phyloP scores from a whole-genome alignment of 2,329 filamentous ascomycete species.

The Ophiostoma sp. region DNA sequence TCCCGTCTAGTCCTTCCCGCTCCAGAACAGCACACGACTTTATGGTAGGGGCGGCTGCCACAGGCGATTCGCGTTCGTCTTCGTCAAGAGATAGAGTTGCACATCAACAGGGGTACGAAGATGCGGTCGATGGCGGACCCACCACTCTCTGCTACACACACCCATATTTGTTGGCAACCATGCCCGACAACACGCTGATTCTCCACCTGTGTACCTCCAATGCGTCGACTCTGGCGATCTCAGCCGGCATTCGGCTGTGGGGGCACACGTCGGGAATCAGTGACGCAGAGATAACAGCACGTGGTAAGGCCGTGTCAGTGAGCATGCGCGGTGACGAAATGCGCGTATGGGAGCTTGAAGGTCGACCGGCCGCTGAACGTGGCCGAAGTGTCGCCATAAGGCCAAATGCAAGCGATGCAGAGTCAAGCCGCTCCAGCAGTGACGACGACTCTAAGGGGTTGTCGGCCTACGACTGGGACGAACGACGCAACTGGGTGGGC shows the following conservation, averaged over 20 bases:
- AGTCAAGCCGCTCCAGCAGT: not conserved
- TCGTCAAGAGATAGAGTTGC: not conserved
- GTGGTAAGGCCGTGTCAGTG: constrained; percentile 88
- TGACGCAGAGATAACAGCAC: constrained; percentile 77
- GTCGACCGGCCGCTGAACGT: constrained; percentile 38
- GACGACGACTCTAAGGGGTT: not conserved
- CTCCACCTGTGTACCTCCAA: constrained; percentile 79
- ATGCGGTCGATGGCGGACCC: constrained; percentile 45
- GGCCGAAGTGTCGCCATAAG: constrained; percentile 54
- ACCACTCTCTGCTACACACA: constrained; percentile 70
- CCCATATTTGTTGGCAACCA: constrained; percentile 80
- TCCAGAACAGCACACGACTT: not conserved
- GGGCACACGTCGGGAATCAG: constrained; percentile 90
- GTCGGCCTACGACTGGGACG: constrained; percentile 43
- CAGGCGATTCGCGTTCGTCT: too few relatives aligned
- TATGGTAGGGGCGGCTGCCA: too few relatives aligned
- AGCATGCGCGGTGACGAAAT: constrained; percentile 76
- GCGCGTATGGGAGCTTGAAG: constrained; percentile 87
- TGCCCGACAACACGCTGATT: constrained; percentile 84
- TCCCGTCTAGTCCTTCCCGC: not conserved
- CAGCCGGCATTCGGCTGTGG: constrained; percentile 75
- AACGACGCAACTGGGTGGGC: constrained; percentile 67
- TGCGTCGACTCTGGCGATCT: constrained; percentile 64
- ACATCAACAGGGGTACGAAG: not conserved
- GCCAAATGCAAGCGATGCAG: constrained; percentile 33